These are phyloP conservation scores for Tuber magnatum DNA, from an alignment of 495 filamentous ascomycete genomes.

Conservation along the genomic window DNA sequence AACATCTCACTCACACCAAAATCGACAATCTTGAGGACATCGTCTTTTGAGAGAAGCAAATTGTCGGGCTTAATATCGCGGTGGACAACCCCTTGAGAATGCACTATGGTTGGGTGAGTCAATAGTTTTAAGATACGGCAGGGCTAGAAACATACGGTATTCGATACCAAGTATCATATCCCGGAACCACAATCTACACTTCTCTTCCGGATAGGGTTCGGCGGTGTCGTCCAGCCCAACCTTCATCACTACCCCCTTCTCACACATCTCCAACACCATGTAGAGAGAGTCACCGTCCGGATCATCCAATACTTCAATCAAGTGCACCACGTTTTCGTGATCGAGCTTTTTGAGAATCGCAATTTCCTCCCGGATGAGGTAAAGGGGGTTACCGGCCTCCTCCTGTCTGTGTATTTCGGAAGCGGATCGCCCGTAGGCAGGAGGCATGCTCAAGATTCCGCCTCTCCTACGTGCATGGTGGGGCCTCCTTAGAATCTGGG, in stretches of 20 bases:
- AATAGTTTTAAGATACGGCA: neutral
- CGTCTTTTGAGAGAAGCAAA: slow-evolving; percentile 77
- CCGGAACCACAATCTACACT: slow-evolving; percentile 84
- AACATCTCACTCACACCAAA: slow-evolving; percentile 99
- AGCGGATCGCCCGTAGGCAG: slow-evolving; percentile 32
- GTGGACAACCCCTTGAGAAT: slow-evolving; percentile 91
- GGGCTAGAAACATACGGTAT: slow-evolving; percentile 55
- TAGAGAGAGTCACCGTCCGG: slow-evolving; percentile 92
- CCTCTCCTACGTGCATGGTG: slow-evolving; percentile 51
- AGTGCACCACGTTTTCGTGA: slow-evolving; percentile 82
- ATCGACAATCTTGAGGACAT: slow-evolving; percentile 92
- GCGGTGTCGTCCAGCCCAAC: slow-evolving; percentile 78
- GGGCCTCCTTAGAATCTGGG: slow-evolving; percentile 72
- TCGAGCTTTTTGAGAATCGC: slow-evolving; percentile 99
- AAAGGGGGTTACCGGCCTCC: slow-evolving; percentile 69
- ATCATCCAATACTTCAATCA: slow-evolving; percentile 92
- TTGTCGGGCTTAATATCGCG: slow-evolving; percentile 99
- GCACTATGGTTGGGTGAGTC: slow-evolving; percentile 50
- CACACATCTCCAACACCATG: slow-evolving; percentile 98
- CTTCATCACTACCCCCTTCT: slow-evolving; percentile 96
- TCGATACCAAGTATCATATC: slow-evolving; percentile 95
- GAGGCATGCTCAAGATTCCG: slow-evolving; percentile 27
- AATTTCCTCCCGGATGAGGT: slow-evolving; percentile 90
- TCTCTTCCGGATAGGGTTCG: slow-evolving; percentile 75
- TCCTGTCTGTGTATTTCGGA: slow-evolving; percentile 47